phyloP scores from a whole-genome alignment of 495 filamentous ascomycete genomes.

The Thozetella sp. region DNA sequence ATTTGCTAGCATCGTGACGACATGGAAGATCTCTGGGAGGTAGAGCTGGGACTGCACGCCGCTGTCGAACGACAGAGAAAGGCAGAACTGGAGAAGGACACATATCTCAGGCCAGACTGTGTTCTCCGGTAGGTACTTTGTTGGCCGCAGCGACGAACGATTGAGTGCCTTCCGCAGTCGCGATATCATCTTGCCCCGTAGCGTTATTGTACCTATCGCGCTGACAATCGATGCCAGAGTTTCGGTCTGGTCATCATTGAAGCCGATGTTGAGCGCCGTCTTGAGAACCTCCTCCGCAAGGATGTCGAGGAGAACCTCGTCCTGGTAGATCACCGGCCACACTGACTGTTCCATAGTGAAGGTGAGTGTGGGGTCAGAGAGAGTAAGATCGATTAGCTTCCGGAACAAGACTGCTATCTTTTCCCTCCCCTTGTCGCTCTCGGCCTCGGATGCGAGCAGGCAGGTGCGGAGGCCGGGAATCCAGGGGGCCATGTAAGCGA shows the following conservation, averaged over 20 bases:
- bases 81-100: slow-evolving; percentile 62
- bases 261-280: slow-evolving; percentile 54
- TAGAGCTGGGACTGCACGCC: slow-evolving; percentile 64
- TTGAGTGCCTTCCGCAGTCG: slow-evolving; percentile 64
- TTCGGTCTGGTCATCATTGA: slow-evolving; percentile 59
- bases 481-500: slow-evolving; percentile 71
- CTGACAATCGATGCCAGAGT: slow-evolving; percentile 60
- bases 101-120: slow-evolving; percentile 66
- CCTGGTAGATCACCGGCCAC: slow-evolving; percentile 62
- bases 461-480: slow-evolving; percentile 56
- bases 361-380: slow-evolving; percentile 56
- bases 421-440: slow-evolving; percentile 62
- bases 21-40: slow-evolving; percentile 66
- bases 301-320: slow-evolving; percentile 62
- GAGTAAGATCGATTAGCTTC: slow-evolving; percentile 63
- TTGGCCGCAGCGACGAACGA: slow-evolving; percentile 62
- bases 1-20: slow-evolving; percentile 68
- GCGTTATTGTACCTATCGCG: slow-evolving; percentile 61
- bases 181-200: slow-evolving; percentile 62
- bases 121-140: slow-evolving; percentile 61
- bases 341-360: slow-evolving; percentile 60
- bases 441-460: slow-evolving; percentile 54
- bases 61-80: slow-evolving; percentile 66
- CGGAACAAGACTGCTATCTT: slow-evolving; percentile 61
- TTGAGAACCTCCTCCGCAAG: slow-evolving; percentile 67